Conservation (phyloP, 75 land plant species). For the Azolla pinnata region DNA sequence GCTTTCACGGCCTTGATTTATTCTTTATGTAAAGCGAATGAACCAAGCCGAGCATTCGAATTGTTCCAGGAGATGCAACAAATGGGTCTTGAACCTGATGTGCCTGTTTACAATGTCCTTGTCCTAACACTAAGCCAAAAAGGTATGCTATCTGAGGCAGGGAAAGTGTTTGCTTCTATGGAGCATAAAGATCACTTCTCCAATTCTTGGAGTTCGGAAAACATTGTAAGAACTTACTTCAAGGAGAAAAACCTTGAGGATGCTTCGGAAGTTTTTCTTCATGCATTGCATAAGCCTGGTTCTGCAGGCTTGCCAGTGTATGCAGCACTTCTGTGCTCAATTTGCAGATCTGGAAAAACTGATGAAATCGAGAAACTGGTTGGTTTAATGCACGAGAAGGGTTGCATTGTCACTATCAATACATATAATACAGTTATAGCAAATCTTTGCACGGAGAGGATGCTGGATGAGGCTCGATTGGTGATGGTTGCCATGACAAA, state of each 20-base stretch:
- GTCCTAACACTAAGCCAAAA: slow-evolving; percentile 17
- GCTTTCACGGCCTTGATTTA: slow-evolving; percentile 39
- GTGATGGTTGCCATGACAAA: not conserved
- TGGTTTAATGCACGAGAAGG: slow-evolving; percentile 14
- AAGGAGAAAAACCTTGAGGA: not conserved
- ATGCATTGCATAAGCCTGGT: slow-evolving; percentile 3
- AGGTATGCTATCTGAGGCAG: slow-evolving; percentile 17
- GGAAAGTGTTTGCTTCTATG: slow-evolving; percentile 18
- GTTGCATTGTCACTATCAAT: slow-evolving; percentile 13
- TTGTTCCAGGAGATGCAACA: slow-evolving; percentile 46
- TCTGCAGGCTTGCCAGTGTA: slow-evolving; percentile 2
- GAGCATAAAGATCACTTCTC: slow-evolving; percentile 12
- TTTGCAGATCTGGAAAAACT: slow-evolving; percentile 16
- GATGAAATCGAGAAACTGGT: slow-evolving; percentile 15
- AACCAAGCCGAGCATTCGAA: slow-evolving; percentile 31
- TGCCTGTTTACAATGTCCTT: slow-evolving; percentile 43
- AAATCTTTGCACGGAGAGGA: slow-evolving; percentile 18
- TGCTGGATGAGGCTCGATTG: slow-evolving; percentile 10
- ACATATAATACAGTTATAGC: slow-evolving; percentile 26
- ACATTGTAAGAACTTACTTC: not conserved
- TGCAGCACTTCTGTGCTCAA: slow-evolving; percentile 15
- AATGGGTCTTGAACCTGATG: slow-evolving; percentile 42
- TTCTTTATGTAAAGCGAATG: slow-evolving; percentile 28
- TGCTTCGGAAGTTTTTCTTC: not conserved
- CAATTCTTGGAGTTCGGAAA: slow-evolving; percentile 6